Conservation (phyloP, 2,329 filamentous ascomycete genomes). For the Emydomyces testavorans region DNA sequence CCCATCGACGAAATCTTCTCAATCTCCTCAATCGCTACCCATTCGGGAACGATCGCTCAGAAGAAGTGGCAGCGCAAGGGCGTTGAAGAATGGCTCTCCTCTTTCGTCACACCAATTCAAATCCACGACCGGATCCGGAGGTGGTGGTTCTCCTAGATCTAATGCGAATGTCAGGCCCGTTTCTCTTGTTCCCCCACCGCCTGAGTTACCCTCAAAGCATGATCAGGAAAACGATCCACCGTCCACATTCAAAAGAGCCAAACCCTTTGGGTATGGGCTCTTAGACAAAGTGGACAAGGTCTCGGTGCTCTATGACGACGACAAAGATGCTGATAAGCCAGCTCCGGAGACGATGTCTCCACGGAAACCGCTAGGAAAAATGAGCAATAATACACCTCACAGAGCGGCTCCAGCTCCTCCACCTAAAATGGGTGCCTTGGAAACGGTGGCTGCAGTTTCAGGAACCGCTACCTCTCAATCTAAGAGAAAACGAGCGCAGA, state of each 20-base stretch:
- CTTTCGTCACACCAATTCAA: background rate
- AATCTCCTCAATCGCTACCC: conserved; percentile 8
- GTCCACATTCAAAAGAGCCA: conserved; percentile 54
- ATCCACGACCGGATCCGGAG: background rate
- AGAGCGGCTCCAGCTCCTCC: conserved; percentile 65
- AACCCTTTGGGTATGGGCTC: conserved; percentile 44
- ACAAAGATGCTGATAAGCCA: conserved; percentile 27
- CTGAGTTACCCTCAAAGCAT: conserved; percentile 49
- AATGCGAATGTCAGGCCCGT: conserved; percentile 39
- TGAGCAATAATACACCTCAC: conserved; percentile 61
- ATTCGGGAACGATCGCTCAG: conserved; percentile 4
- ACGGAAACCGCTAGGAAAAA: conserved; percentile 39
- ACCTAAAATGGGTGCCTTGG: conserved; percentile 93
- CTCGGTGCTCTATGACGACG: conserved; percentile 38
- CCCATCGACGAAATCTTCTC: conserved; percentile 15
- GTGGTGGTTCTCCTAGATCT: background rate
- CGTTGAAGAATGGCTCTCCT: background rate
- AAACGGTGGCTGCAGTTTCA: conserved; percentile 73
- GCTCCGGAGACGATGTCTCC: conserved; percentile 37
- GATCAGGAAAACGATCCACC: conserved; percentile 81
- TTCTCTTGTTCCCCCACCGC: conserved; percentile 46
- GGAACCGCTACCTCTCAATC: conserved; percentile 67
- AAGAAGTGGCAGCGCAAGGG: background rate
- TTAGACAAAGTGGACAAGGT: conserved; percentile 48
- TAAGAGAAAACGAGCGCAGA: conserved; percentile 65